These are phyloP conservation scores for Tolypocladium tropicale DNA, from an alignment of 2,329 filamentous ascomycete genomes.

Conservation along the genomic window DNA sequence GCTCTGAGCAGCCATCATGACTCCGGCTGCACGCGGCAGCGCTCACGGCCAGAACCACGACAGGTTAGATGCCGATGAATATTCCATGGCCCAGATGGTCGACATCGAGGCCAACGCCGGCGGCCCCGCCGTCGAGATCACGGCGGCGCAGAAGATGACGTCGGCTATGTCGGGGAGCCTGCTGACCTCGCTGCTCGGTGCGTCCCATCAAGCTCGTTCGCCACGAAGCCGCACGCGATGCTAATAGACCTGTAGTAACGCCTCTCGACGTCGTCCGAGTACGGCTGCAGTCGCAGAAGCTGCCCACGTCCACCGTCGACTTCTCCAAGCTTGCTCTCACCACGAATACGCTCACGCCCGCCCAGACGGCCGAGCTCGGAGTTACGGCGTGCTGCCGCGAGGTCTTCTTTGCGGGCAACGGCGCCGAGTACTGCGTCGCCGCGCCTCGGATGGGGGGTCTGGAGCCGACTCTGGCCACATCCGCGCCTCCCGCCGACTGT, in stretches of 20 bases:
- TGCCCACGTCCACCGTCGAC: conserved; percentile 38
- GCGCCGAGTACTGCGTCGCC: conserved; percentile 71
- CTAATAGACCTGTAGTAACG: conserved; percentile 51
- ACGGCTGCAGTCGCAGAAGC: conserved; percentile 74
- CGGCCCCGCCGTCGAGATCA: conserved; percentile 52
- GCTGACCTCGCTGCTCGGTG: conserved; percentile 80
- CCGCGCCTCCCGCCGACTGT: conserved; percentile 52
- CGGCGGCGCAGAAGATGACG: conserved; percentile 83
- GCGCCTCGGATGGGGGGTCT: conserved; percentile 42
- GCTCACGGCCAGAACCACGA: conserved; percentile 15
- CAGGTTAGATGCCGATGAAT: conserved; percentile 17
- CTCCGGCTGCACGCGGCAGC: conserved; percentile 5
- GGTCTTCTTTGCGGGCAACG: conserved; percentile 91
- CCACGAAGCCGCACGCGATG: not conserved
- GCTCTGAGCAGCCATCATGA: conserved; percentile 4
- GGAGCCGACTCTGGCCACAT: conserved; percentile 31
- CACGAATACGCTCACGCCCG: conserved; percentile 50
- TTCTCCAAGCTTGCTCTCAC: conserved; percentile 46
- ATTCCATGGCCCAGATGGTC: conserved; percentile 17
- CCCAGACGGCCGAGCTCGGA: conserved; percentile 71
- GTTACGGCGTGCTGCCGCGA: conserved; percentile 93
- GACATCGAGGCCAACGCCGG: conserved; percentile 7
- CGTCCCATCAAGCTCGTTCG: conserved; percentile 13
- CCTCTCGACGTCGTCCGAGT: conserved; percentile 95
- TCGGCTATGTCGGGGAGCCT: conserved; percentile 87